Evolutionary conservation across 176 grass and related monocot genomes (phyloP), one percentile per base, ranked within the genome.

Genomic region (Aegilops speltoides): DNA sequence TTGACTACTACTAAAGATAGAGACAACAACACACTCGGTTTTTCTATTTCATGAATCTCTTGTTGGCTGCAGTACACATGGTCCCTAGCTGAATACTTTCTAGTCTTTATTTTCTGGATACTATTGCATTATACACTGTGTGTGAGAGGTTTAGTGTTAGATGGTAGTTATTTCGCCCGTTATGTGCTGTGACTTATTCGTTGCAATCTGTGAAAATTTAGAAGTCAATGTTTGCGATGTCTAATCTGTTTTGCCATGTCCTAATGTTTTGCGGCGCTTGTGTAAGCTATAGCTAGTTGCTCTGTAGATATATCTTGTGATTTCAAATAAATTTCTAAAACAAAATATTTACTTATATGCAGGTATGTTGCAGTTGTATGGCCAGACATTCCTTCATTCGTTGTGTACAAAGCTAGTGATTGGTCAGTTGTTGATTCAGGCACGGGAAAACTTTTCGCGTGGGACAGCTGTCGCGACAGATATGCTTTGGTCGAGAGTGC

Each of bases 341-440:
- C 5, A 34, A 56, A 14, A 31, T 6, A 52, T 60, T 91, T 73
- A 40, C 28, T 83, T 86, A 11, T 64, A 85, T 89, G 72, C 92
- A 99, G 97, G 88, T 99, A 99, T 78, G 94, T 99, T 86, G 87
- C 97, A 85, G 79, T 90, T 78, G 87, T 99, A 73, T 96, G 94
- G 97, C 97, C 97, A 57, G 97, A 99, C 84, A 94, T 99, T 76
- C 97, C 97, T 81, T 96, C 97, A 31, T 99, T 99, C 83, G 50
- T 86, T 82, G 80, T 99, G 36, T 99, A 96, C 87, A 99, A 96
- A 87, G 93, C 90, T 86, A 95, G 86, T 89, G 97, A 99, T 88
- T 99, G 93, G 94, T 86, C 92, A 28, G 94, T 94, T 76, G 94
- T 94, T 65, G 97, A 99, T 89, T 93, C 94, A 79, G 97, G 97